A percentile compares a stretch with the other conserved stretches of the same genome.
Conservation (phyloP, 2,329 filamentous ascomycete genomes). For the Cercospora zeae-maydis region DNA sequence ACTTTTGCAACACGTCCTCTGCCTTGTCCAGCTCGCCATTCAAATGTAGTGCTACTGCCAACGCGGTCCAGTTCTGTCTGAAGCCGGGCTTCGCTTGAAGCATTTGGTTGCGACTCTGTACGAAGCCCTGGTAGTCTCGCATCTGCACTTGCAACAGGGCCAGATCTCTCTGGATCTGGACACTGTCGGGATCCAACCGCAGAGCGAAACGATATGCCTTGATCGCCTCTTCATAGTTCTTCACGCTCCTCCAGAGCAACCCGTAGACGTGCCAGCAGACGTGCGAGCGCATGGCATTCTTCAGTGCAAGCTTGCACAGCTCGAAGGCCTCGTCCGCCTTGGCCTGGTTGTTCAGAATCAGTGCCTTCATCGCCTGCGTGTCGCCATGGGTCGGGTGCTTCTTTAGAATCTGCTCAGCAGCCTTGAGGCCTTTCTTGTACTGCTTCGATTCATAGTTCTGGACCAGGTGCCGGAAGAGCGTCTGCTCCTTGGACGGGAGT, state of each 20-base stretch:
- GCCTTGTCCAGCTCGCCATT: conserved; percentile 80
- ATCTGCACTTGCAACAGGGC: conserved; percentile 93
- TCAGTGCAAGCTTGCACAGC: conserved; percentile 85
- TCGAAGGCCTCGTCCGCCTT: conserved; percentile 92
- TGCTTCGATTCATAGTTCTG: conserved; percentile 98
- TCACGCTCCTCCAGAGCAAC: conserved; percentile 83
- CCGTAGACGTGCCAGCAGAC: conserved; percentile 99
- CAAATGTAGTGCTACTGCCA: conserved; percentile 89
- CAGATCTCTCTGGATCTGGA: conserved; percentile 89
- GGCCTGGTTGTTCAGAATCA: conserved; percentile 90
- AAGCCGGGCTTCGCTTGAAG: conserved; percentile 76
- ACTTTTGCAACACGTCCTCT: conserved; percentile 85
- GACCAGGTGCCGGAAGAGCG: conserved; percentile 91
- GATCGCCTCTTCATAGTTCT: conserved; percentile 98
- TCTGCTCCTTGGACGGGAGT: conserved; percentile 80
- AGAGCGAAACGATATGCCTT: conserved; percentile 98
- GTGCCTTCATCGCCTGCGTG: conserved; percentile 97
- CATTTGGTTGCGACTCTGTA: conserved; percentile 84
- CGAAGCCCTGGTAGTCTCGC: conserved; percentile 89
- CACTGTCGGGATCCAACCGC: conserved; percentile 86
- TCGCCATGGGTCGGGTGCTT: conserved; percentile 96
- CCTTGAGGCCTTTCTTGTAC: conserved; percentile 84
- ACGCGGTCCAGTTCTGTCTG: conserved; percentile 94
- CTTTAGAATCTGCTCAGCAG: conserved; percentile 91
- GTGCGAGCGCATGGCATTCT: conserved; percentile 97